Conservation (phyloP, 139 green algal genomes). For the Chlorella ohadii region DNA sequence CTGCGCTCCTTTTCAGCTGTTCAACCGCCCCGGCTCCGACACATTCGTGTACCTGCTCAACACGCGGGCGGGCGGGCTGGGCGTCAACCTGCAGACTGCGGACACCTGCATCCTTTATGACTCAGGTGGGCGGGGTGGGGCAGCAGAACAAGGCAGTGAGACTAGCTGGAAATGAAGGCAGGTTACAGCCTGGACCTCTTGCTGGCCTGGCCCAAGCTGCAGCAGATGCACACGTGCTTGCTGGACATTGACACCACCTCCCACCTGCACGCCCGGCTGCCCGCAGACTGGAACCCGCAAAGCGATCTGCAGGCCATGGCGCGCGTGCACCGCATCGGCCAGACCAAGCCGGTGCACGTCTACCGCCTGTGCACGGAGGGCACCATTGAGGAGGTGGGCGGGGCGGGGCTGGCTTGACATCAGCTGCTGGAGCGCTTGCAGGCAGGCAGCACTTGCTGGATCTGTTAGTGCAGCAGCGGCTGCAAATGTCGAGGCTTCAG, state of each 20-base stretch:
- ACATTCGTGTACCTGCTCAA: slow-evolving; percentile 93
- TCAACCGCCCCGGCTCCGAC: slow-evolving; percentile 72
- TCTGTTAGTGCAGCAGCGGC: no score
- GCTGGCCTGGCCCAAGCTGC: no score
- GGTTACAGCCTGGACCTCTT: no score
- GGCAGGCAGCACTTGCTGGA: no score
- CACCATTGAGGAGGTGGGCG: slow-evolving; percentile 63
- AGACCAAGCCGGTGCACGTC: slow-evolving; percentile 80
- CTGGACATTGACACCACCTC: no score
- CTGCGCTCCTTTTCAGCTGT: slow-evolving; percentile 47
- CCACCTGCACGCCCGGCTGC: neutral
- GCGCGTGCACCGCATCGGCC: slow-evolving; percentile 83
- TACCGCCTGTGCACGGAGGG: slow-evolving; percentile 31
- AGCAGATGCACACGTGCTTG: no score
- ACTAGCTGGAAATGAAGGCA: no score
- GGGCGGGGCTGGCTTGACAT: no score
- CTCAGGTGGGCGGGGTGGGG: neutral
- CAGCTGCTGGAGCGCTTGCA: no score
- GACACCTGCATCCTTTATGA: slow-evolving; percentile 96
- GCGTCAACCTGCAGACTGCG: slow-evolving; percentile 93
- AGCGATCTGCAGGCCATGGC: slow-evolving; percentile 82
- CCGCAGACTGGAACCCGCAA: slow-evolving; percentile 91
- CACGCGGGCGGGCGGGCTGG: slow-evolving; percentile 91
- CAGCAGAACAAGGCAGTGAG: no score
- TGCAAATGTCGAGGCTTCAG: no score